A percentile compares a stretch with the other conserved stretches of the same genome.
phyloP scores from a whole-genome alignment of 352 stramenopile genomes.

The Globisporangium rhizosaccharum region DNA sequence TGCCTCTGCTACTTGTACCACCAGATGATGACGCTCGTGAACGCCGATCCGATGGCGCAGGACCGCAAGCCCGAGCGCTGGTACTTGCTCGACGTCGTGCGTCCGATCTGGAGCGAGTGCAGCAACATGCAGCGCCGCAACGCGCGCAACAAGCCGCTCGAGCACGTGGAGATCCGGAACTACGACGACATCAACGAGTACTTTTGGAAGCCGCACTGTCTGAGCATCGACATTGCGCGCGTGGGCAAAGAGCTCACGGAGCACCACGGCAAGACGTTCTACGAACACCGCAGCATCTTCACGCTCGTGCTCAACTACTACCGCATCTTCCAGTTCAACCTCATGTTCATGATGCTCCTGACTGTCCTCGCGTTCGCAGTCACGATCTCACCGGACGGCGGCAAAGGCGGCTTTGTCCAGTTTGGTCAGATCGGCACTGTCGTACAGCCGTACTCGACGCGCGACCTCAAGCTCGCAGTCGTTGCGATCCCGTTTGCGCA shows the following conservation, averaged over 20 bases:
- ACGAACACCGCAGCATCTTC: slow-evolving; percentile 68
- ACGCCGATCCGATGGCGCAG: slow-evolving; percentile 36
- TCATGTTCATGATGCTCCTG: slow-evolving; percentile 61
- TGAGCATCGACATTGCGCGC: slow-evolving; percentile 39
- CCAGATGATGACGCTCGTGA: slow-evolving; percentile 52
- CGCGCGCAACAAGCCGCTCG: slow-evolving; percentile 43
- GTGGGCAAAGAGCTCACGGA: slow-evolving; percentile 44
- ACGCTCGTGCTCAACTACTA: slow-evolving; percentile 77
- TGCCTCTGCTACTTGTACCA: slow-evolving; percentile 98
- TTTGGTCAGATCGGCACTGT: slow-evolving; percentile 52
- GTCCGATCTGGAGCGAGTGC: slow-evolving; percentile 61
- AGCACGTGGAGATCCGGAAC: slow-evolving; percentile 75
- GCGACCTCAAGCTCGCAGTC: slow-evolving; percentile 49
- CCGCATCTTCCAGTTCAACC: slow-evolving; percentile 81
- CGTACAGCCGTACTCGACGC: slow-evolving; percentile 41
- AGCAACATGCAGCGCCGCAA: slow-evolving; percentile 75
- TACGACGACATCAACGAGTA: slow-evolving; percentile 85
- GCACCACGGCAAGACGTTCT: slow-evolving; percentile 76
- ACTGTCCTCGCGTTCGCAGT: slow-evolving; percentile 49
- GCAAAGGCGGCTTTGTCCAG: slow-evolving; percentile 45
- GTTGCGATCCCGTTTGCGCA: slow-evolving; percentile 48
- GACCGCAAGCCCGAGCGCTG: slow-evolving; percentile 42
- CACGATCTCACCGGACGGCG: slow-evolving; percentile 51
- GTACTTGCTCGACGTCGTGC: slow-evolving; percentile 56
- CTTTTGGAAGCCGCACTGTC: slow-evolving; percentile 68